Evolutionary conservation across 139 green algal genomes (phyloP), one percentile per base, ranked within the genome.

Genomic region (Spirogloea muscicola): DNA sequence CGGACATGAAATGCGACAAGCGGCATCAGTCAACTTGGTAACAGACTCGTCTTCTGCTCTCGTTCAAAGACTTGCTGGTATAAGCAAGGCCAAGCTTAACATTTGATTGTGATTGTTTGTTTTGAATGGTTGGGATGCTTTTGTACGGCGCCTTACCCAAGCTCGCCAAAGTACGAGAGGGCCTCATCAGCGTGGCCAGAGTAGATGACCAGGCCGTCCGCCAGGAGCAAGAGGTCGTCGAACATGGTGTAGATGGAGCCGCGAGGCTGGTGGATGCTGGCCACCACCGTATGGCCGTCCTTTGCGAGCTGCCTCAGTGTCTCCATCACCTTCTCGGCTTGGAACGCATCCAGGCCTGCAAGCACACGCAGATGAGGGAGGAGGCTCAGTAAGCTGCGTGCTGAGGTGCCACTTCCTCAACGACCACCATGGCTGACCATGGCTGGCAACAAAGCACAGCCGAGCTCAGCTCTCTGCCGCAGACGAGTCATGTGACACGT

Each of bases 201-300:
- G 31, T 72, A 76, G 40, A 79, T 25, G n/a, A 72, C 31, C 51
- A 59, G 59, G 61, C 38, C 75, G 39, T 21, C 84, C 80, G 52
- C 36, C 48, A 97, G 69, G 38, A 97, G 87, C 39, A 96, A 68
- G 51, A 96, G 77, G 84, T 96, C 92, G 59, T 97, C 92, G 74
- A 97, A 94, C 70, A 95, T 82, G 39, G 68, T 76, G 55, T 93
- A 97, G 60, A 97, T 91, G 74, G 76, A 89, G 31, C 58, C 44
- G 10, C 82, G 84, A 21, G 81, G 75, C 71, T 86, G 81, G 38
- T 86, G 81, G 52, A 86, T 85, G 29, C 77, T 76, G 58, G 7
- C 74, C 58, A 58, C 39, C 0, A 86, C 80, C 1, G 81, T 86
- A 16, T 51, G 27, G 40, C 81, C 81, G 2, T 42, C 62, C 41